phyloP scores from a whole-genome alignment of 305 asterid species.

The Coffea humblotiana region DNA sequence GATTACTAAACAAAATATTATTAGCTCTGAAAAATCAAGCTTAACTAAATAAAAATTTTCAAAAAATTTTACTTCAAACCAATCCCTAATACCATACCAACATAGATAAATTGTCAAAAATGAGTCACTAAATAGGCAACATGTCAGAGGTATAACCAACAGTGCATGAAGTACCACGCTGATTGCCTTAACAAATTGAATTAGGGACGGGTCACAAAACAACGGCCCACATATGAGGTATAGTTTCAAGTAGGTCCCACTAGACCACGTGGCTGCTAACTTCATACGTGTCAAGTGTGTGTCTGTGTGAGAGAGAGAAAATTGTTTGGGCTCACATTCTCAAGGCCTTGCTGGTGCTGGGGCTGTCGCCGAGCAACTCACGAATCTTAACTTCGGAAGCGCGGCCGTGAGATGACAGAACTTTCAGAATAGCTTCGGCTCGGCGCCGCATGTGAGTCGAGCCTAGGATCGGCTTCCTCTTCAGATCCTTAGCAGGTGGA shows the following conservation, averaged over 20 bases:
- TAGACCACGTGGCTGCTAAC: not conserved
- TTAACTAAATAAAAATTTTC: too few species aligned
- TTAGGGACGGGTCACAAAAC: too few species aligned
- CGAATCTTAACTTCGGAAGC: conserved; percentile 88
- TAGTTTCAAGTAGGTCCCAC: not conserved
- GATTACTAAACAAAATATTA: too few species aligned
- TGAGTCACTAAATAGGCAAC: not conserved
- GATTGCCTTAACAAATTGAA: not conserved
- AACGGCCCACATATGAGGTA: too few species aligned
- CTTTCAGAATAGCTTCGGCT: conserved; percentile 67
- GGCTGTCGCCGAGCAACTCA: conserved; percentile 85
- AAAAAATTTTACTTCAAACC: too few species aligned
- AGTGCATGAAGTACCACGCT: not conserved
- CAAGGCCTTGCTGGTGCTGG: conserved; percentile 97
- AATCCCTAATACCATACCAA: too few species aligned
- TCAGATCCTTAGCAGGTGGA: conserved; percentile 12
- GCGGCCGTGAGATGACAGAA: conserved; percentile 56
- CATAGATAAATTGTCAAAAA: not conserved
- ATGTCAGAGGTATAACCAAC: not conserved
- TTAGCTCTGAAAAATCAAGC: too few species aligned
- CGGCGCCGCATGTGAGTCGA: conserved; percentile 56
- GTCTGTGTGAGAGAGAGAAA: not conserved
- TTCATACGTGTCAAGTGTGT: not conserved
- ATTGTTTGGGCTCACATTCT: conserved; percentile 53
- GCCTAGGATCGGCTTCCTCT: conserved; percentile 38